Evolutionary conservation across 2,329 filamentous ascomycete genomes (phyloP), one percentile per base, ranked within the genome.

Genomic region (Cordyceps cicadae): DNA sequence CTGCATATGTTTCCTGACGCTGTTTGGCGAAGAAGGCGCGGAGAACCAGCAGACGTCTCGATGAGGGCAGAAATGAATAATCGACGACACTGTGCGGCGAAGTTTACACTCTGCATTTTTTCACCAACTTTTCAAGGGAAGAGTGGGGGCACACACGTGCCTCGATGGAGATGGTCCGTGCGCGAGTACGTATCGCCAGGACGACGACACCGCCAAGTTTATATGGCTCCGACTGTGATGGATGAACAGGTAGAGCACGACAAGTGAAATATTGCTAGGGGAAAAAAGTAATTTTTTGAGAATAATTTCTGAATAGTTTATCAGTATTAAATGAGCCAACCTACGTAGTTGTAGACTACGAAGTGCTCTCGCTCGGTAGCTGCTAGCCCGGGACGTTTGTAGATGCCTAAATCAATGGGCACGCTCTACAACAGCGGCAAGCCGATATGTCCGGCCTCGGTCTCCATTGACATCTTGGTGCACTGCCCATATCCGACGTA

Each of bases 141-240:
- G 46, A 64, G 68, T 70, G 70, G 68, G 63, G 63, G 55, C 24
- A 41, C 59, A 64, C 70, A 72, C 70, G 70, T 72, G 70, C 70
- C 63, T 62, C 24, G 26, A 29, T 59, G 41, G 21, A 8, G 11
- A 8, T 59, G 55, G 60, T 46, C 55, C 54, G 54, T 59, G 60
- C 60, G 39, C 55, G 14, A 17, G 54, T 43, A 21, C 12, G 5
- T 32, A 50, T 58, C 11, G 48, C 9, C 9, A 1, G 29, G 21
- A 26, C 14, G 17, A 51, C 17, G 26, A 21, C 29, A 3, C 15
- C 26, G 7, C 41, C 45, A 11, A 14, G 5, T 29, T 29, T 29
- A n/a, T 29, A 29, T n/a, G 29, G 29, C 29, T 29, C 29, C 6
- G 29, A 29, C 3, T 29, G 29, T 5, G 29, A 29, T 29, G 29